These are phyloP conservation scores for Vickermania spadyakhi DNA, from an alignment of 208 protist genomes.

Conservation along the genomic window DNA sequence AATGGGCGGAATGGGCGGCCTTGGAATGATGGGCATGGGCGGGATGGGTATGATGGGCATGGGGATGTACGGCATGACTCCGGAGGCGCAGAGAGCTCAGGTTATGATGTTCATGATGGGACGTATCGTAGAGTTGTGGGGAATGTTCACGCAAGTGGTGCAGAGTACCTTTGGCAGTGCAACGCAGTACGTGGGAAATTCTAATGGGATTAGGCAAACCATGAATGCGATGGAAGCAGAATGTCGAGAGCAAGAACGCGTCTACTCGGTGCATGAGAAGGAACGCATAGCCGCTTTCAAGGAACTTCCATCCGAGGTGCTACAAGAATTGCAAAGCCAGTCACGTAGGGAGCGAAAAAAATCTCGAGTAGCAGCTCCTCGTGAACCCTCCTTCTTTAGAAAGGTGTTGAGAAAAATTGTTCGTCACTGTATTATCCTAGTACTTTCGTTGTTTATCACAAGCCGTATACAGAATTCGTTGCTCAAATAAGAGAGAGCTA, in stretches of 20 bases:
- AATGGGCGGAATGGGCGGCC: conserved; percentile 4
- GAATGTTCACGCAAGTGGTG: conserved; percentile 79
- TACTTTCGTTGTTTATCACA: neutral
- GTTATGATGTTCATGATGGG: conserved; percentile 87
- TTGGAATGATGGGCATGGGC: conserved; percentile 39
- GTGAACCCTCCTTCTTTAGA: conserved; percentile 15
- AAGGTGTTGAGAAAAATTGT: conserved; percentile 4
- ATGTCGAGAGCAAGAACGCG: conserved; percentile 32
- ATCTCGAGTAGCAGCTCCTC: neutral
- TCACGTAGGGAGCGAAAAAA: neutral
- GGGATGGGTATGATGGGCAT: conserved; percentile 27
- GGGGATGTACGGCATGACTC: conserved; percentile 73
- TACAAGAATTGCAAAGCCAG: neutral
- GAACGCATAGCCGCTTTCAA: conserved; percentile 25
- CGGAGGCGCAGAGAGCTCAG: conserved; percentile 73
- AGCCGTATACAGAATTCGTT: neutral
- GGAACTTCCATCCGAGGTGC: conserved; percentile 15
- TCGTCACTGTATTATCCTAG: neutral
- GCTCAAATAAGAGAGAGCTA: neutral
- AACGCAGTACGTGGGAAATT: conserved; percentile 76
- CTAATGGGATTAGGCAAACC: conserved; percentile 64
- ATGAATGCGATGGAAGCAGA: conserved; percentile 45
- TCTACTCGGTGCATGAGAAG: conserved; percentile 21
- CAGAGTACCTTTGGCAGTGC: conserved; percentile 76
- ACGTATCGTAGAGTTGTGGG: conserved; percentile 76